A percentile compares a stretch with the other conserved stretches of the same genome.
Evolutionary conservation across 169 alveolate species (phyloP).

Genomic region (Amoebophrya sp.): DNA sequence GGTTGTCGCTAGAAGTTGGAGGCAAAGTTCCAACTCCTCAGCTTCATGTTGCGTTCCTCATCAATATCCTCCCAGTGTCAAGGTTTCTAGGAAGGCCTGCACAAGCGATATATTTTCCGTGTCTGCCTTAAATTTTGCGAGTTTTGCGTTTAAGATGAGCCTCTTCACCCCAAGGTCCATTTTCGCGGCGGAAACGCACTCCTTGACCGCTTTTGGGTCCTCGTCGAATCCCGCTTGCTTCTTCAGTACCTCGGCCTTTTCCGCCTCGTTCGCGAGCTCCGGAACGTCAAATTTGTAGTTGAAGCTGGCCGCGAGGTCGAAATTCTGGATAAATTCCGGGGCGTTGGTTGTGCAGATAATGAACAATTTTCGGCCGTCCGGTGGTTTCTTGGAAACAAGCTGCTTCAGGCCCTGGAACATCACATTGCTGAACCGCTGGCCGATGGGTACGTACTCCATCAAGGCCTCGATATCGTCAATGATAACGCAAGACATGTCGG

Average conservation of each 20-base stretch:
- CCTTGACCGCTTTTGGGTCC: neutral
- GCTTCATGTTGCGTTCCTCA: too few relatives aligned
- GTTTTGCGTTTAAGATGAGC: neutral
- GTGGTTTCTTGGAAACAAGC: constrained; percentile 74
- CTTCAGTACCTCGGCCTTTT: neutral
- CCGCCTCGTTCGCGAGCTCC: neutral
- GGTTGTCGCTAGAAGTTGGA: too few relatives aligned
- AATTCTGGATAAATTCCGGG: constrained; percentile 40
- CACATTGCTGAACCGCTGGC: constrained; percentile 80
- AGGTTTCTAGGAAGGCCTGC: neutral
- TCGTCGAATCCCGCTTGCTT: neutral
- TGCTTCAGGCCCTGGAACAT: constrained; percentile 74
- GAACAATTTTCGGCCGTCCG: constrained; percentile 67
- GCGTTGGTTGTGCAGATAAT: constrained; percentile 76
- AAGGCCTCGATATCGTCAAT: constrained; percentile 91
- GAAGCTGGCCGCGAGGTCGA: constrained; percentile 1
- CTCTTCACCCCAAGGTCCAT: neutral
- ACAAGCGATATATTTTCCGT: neutral
- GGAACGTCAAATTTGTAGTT: constrained; percentile 19
- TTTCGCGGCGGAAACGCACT: neutral
- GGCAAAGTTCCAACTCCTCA: too few relatives aligned
- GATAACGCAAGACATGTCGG: constrained; percentile 79
- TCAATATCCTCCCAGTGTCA: constrained; percentile 10
- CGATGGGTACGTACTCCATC: constrained; percentile 90
- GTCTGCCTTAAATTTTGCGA: neutral